phyloP scores from a whole-genome alignment of 1,284 basidiomycete genomes.

The Ganoderma sp. region DNA sequence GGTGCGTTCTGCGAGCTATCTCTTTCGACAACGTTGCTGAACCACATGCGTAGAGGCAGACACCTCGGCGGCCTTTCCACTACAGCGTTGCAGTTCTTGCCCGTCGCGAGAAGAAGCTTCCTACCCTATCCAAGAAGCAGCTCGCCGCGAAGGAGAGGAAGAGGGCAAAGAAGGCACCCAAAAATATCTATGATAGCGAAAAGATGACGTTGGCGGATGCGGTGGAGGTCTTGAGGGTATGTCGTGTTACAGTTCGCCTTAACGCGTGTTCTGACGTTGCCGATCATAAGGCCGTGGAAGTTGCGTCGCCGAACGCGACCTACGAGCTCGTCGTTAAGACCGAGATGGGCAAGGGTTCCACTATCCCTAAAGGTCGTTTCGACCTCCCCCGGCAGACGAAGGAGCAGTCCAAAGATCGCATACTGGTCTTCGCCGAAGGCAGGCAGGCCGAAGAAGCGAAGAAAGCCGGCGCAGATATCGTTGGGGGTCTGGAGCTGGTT shows the following conservation, averaged over 20 bases:
- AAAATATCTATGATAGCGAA: constrained; percentile 59
- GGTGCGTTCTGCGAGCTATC: neutral
- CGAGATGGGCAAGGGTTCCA: constrained; percentile 72
- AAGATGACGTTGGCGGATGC: constrained; percentile 69
- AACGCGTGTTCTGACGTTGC: neutral
- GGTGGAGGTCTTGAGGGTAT: constrained; percentile 69
- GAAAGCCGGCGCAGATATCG: constrained; percentile 83
- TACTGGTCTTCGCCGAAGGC: constrained; percentile 90
- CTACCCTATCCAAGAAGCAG: constrained; percentile 66
- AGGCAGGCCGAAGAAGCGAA: constrained; percentile 77
- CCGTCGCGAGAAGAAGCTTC: constrained; percentile 53
- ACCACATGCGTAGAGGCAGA: constrained; percentile 23
- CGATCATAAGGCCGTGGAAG: constrained; percentile 72
- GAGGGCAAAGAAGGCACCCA: constrained; percentile 51
- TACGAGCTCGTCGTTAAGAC: constrained; percentile 86
- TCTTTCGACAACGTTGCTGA: constrained; percentile 3
- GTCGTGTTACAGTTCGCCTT: constrained; percentile 37
- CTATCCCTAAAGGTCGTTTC: constrained; percentile 82
- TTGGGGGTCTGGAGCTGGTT: constrained; percentile 86
- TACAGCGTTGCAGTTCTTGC: constrained; percentile 52
- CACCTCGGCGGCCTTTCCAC: constrained; percentile 53
- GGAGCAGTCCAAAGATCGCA: constrained; percentile 68
- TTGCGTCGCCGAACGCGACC: constrained; percentile 72
- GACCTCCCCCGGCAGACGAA: constrained; percentile 79
- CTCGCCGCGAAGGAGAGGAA: constrained; percentile 60